Percentiles rank a stretch among this genome's conserved stretches.
phyloP scores from a whole-genome alignment of 2,329 filamentous ascomycete genomes.

The Dothiorella sarmentorum region DNA sequence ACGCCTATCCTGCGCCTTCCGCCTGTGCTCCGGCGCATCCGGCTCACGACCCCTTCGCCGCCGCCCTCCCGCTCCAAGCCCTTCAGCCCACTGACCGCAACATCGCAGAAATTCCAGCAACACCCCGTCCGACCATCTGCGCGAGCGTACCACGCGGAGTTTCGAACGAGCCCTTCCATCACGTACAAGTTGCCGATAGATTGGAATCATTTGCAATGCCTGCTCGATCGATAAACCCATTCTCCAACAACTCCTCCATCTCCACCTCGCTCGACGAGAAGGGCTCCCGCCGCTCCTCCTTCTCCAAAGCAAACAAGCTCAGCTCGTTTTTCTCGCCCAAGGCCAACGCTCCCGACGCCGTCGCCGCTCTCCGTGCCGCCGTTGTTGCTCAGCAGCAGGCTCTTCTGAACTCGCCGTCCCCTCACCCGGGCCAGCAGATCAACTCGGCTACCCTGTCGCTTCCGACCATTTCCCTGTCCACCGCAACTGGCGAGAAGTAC shows the following conservation, averaged over 20 bases:
- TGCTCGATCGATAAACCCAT: constrained; percentile 59
- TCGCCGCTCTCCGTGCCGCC: constrained; percentile 64
- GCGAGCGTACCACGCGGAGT: neutral
- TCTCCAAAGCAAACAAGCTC: constrained; percentile 64
- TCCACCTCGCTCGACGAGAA: constrained; percentile 53
- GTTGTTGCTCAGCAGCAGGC: constrained; percentile 56
- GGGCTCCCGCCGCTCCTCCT: constrained; percentile 47
- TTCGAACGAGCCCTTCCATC: neutral
- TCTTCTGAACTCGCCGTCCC: constrained; percentile 62
- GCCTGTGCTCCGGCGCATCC: constrained; percentile 16
- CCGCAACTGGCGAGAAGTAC: constrained; percentile 69
- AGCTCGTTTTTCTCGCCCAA: constrained; percentile 80
- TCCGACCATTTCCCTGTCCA: constrained; percentile 88
- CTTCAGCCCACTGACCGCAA: constrained; percentile 5
- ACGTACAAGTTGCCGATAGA: constrained; percentile 11
- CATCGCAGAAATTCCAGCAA: neutral
- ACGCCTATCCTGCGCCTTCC: neutral
- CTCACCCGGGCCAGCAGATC: constrained; percentile 54
- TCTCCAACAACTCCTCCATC: constrained; percentile 50
- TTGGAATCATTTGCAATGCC: constrained; percentile 46
- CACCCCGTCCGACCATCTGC: neutral
- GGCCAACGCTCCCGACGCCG: constrained; percentile 54
- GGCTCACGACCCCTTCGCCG: constrained; percentile 10
- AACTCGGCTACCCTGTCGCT: constrained; percentile 71
- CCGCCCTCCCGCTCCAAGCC: neutral